Evolutionary conservation across 148 eudicot species (phyloP), one percentile per base, ranked within the genome.

Genomic region (Amaranthus hypochondriacus): DNA sequence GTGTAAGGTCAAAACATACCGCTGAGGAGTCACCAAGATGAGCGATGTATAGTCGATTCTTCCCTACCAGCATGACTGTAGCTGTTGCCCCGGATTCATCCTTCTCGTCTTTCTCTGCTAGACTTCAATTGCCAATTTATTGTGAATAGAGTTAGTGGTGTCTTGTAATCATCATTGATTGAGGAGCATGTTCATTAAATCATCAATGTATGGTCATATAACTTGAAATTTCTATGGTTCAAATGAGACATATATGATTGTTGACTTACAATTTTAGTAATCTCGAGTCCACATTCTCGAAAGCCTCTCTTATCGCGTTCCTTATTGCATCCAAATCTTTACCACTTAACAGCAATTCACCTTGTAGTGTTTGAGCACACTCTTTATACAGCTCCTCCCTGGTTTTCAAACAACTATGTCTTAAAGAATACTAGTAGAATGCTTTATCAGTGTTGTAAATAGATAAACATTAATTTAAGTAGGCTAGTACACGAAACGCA

Each of bases 341-440:
- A 60, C 84, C 84, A 51, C 76, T 80, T 73, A 85, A 82, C 66
- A 92, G 79, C 72, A 81, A 66, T 46, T 89, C 93, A 39, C 90
- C 90, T 84, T 90, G 89, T 74, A 95, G 81, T 69, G 97, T 88
- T 68, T 76, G 73, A 47, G 82, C 79, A 76, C 97, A 95, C 85
- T 95, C 99, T 81, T 84, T 92, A 79, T 92, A 89, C 13, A 95
- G 82, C 84, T 95, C 99, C 43, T 95, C 97, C 87, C 99, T 95
- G 84, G 53, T 56, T 48, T 68, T 0, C 52, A 51, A 50, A 53
- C 62, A 76, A 43, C 55, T 55, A 62, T 59, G 81, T 60, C 77
- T 60, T 60, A 60, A 5, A 60, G 44, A 60, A 60, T 21, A 60
- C 10, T 21, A 14, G 60, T 3, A n/a, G 13, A 56, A 5, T 56